phyloP scores from a whole-genome alignment of 1,284 basidiomycete species.

The Pterula multifida region DNA sequence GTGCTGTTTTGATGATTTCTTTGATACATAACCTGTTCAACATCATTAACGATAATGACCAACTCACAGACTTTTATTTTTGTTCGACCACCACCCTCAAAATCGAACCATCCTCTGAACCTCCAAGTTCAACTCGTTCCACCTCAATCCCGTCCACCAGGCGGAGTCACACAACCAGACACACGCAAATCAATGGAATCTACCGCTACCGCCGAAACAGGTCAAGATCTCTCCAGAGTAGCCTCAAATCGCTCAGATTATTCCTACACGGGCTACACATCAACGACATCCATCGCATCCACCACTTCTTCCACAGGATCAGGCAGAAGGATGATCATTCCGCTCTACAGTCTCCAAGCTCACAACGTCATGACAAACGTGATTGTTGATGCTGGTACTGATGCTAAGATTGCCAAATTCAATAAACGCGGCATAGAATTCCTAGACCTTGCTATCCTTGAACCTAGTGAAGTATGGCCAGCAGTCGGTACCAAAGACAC shows the following conservation, averaged over 20 bases:
- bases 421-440: conserved; percentile 77
- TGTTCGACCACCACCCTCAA: conserved; percentile 75
- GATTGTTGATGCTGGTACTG: conserved; percentile 87
- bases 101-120: conserved; percentile 81
- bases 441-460: conserved; percentile 63
- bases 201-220: conserved; percentile 13
- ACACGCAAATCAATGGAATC: conserved; percentile 26
- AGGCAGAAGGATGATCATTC: conserved; percentile 70
- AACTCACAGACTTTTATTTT: conserved; percentile 65
- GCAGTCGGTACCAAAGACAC: conserved; percentile 6
- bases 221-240: conserved; percentile 21
- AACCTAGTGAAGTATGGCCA: conserved; percentile 73
- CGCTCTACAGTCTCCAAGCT: conserved; percentile 86
- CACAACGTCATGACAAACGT: conserved; percentile 91
- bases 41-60: conserved; percentile 6
- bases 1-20: no score
- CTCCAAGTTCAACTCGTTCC: conserved; percentile 90
- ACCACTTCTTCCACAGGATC: conserved; percentile 32
- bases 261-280: conserved; percentile 41
- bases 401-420: conserved; percentile 89
- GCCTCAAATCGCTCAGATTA: conserved; percentile 32
- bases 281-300: conserved; percentile 31
- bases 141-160: conserved; percentile 37
- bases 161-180: conserved; percentile 4
- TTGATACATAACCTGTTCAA: conserved; percentile 6